A percentile compares a stretch with the other conserved stretches of the same genome.
Conservation (phyloP, 768 basidiomycete species). For the Hortiboletus flavorubellus region DNA sequence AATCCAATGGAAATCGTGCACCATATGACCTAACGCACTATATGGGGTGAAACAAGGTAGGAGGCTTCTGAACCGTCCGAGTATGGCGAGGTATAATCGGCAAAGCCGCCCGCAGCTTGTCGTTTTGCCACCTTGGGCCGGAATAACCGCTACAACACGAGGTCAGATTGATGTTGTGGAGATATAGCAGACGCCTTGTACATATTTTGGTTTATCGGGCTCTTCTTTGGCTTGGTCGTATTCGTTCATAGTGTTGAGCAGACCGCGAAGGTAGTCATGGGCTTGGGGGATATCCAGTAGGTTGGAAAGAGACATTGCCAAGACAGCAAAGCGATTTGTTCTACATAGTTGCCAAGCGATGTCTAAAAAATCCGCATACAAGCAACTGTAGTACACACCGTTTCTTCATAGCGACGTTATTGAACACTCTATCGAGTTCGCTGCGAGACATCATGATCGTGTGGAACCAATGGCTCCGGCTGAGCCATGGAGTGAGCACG, state of each 20-base stretch:
- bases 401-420: conserved; percentile 72
- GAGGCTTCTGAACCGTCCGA: conserved; percentile 60
- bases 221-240: conserved; percentile 68
- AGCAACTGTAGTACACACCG: conserved; percentile 43
- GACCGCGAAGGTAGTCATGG: conserved; percentile 72
- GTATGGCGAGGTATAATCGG: conserved; percentile 61
- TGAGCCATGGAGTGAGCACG: conserved; percentile 27
- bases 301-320: conserved; percentile 83
- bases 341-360: conserved; percentile 37
- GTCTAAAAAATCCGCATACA: neutral
- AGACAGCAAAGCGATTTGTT: conserved; percentile 76
- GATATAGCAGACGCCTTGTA: conserved; percentile 26
- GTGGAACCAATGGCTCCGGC: conserved; percentile 84
- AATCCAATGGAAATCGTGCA: conserved; percentile 1
- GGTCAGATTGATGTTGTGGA: conserved; percentile 7
- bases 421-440: conserved; percentile 75
- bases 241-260: conserved; percentile 69
- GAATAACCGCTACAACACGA: conserved; percentile 49
- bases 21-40: conserved; percentile 46
- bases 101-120: conserved; percentile 45
- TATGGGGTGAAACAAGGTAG: conserved; percentile 69
- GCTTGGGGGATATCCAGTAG: conserved; percentile 80
- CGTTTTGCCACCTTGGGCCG: conserved; percentile 56
- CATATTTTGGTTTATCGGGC: conserved; percentile 63
- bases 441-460: conserved; percentile 74